Percentiles rank a stretch among this genome's conserved stretches.
Evolutionary conservation across 352 stramenopile genomes (phyloP).

Genomic region (Lagenidium sp.): DNA sequence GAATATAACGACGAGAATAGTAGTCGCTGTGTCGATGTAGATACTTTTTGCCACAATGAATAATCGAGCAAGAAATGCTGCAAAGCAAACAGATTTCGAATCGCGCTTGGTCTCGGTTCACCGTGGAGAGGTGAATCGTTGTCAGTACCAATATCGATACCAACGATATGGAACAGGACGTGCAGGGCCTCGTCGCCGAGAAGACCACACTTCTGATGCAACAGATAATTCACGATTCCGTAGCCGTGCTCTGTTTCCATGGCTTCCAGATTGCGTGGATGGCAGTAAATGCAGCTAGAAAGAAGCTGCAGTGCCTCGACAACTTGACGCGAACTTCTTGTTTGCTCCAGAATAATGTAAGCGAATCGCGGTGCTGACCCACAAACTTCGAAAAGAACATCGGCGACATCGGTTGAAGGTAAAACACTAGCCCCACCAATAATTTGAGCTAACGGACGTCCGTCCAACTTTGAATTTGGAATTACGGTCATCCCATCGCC

Average conservation of each 20-base stretch:
- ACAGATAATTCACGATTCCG: conserved; percentile 52
- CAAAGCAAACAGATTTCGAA: conserved; percentile 51
- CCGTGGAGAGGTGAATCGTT: not conserved
- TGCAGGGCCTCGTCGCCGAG: conserved; percentile 25
- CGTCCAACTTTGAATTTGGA: conserved; percentile 39
- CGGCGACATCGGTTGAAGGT: conserved; percentile 17
- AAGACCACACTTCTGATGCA: conserved; percentile 44
- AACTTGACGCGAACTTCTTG: conserved; percentile 26
- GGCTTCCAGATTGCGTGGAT: conserved; percentile 30
- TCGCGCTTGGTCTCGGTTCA: conserved; percentile 24
- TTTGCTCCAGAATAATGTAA: conserved; percentile 42
- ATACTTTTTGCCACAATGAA: conserved; percentile 48
- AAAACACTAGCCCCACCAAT: conserved; percentile 29
- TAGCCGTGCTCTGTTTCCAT: conserved; percentile 74
- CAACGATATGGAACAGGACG: conserved; percentile 43
- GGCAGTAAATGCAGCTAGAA: conserved; percentile 18
- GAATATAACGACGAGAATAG: conserved; percentile 64
- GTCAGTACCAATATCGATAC: conserved; percentile 27
- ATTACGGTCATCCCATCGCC: conserved; percentile 30
- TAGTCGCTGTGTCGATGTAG: conserved; percentile 24
- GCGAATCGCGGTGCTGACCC: conserved; percentile 41
- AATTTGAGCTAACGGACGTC: conserved; percentile 40
- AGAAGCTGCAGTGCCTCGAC: conserved; percentile 38
- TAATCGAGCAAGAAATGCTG: conserved; percentile 72
- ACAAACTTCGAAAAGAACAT: conserved; percentile 32